Evolutionary conservation across 23 red algal species (phyloP), one percentile per base, ranked within the genome.

Genomic region (Agarophyton chilense): DNA sequence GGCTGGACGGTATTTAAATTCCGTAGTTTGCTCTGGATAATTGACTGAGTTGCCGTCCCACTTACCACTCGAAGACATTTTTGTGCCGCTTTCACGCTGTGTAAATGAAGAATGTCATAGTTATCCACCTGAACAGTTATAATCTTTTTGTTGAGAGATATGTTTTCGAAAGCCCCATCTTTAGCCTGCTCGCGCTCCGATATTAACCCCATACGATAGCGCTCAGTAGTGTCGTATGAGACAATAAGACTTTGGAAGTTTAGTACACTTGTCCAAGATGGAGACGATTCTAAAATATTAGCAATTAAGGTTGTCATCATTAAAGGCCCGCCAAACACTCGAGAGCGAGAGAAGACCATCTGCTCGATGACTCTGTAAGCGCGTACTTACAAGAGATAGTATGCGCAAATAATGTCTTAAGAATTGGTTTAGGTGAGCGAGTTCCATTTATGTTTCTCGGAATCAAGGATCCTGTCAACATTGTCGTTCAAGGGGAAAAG

Each of bases 101-200:
- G 77, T 50, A 81, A 34, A 4, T 49, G 77, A 2, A 57, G 8
- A 9, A 79, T 54, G 31, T 79, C 26, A 52, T 34, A 61, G 31
- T 81, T 81, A 13, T 81, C 16, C 3, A 81, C 61, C 52, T 81
- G 51, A 61, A 81, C 31, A 6, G 51, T 81, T 4, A 83, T 6
- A 44, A 66, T n/a, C 4, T 13, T 13, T 21, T 65, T 7, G 18
- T 7, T 16, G 3, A 83, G 0, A 8, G 2, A 14, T 32, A 83
- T 2, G 24, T 64, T 28, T 36, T 44, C 10, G 29, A 83, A 66
- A 16, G 79, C 79, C 25, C 56, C 55, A 6, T 17, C 21, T 35
- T 3, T 3, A 2, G 57, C 55, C 8, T 66, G 3, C 32, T 83
- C 79, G 4, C 79, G 34, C 43, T 62, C 56, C 29, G 79, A 2